Percentiles rank a stretch among this genome's conserved stretches.
These are phyloP conservation scores for Phytophthora sp. DNA, from an alignment of 352 stramenopile genomes.

Conservation along the genomic window DNA sequence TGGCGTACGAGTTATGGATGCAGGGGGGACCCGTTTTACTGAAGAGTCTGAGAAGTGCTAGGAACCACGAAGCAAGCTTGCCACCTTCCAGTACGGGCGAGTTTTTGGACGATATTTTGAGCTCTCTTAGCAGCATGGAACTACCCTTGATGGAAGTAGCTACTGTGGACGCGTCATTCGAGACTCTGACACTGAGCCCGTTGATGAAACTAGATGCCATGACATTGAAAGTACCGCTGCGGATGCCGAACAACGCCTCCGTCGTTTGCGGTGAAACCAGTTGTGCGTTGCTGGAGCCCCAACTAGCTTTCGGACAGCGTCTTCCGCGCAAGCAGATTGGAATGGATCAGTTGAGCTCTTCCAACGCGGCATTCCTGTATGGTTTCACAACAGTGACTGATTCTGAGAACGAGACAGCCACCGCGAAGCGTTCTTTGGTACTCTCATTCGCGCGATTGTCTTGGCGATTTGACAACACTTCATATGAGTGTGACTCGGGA, in stretches of 20 bases:
- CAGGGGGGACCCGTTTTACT: conserved; percentile 31
- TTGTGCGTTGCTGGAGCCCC: conserved; percentile 33
- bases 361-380: conserved; percentile 46
- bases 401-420: neutral
- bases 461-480: conserved; percentile 42
- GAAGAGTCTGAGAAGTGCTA: conserved; percentile 12
- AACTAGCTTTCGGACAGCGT: neutral
- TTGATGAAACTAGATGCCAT: conserved; percentile 40
- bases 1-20: conserved; percentile 39
- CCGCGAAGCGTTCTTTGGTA: conserved; percentile 21
- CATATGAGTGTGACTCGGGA: conserved; percentile 26
- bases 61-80: neutral
- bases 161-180: conserved; percentile 35
- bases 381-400: conserved; percentile 36
- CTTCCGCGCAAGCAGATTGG: conserved; percentile 41
- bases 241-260: conserved; percentile 13
- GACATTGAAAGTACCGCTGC: conserved; percentile 35
- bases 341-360: conserved; percentile 23
- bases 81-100: conserved; percentile 14
- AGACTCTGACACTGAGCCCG: conserved; percentile 29
- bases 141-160: conserved; percentile 22
- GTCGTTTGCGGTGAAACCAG: conserved; percentile 32
- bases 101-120: conserved; percentile 25
- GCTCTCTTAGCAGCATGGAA: conserved; percentile 9
- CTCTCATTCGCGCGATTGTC: conserved; percentile 49